Evolutionary conservation across 2,329 filamentous ascomycete genomes (phyloP).

Genomic region (Diaporthe ilicicola): DNA sequence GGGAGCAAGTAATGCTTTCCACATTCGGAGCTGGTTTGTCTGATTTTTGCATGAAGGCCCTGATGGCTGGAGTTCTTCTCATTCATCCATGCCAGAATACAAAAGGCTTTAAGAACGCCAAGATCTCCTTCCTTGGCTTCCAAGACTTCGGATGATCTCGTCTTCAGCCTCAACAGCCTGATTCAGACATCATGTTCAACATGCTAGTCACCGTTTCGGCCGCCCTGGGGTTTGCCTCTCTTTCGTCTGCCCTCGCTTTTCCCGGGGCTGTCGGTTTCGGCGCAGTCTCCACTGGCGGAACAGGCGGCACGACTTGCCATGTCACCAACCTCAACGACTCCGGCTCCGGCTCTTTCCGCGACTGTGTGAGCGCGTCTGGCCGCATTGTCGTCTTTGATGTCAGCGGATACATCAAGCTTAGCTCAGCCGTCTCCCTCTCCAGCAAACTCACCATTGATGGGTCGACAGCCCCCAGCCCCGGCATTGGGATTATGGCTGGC

Average conservation of each 20-base stretch:
- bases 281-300: conserved; percentile 53
- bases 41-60: not conserved
- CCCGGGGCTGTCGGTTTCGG: conserved; percentile 58
- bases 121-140: not conserved
- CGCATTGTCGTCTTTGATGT: conserved; percentile 55
- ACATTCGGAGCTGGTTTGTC: not conserved
- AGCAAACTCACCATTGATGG: conserved; percentile 55
- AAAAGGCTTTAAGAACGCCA: conserved; percentile 4
- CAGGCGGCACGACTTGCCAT: conserved; percentile 51
- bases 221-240: conserved; percentile 8
- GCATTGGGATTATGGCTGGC: conserved; percentile 43
- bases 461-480: conserved; percentile 52
- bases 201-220: not conserved
- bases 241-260: conserved; percentile 44
- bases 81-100: not conserved
- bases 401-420: conserved; percentile 54
- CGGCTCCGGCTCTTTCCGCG: conserved; percentile 55
- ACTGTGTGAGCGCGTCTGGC: conserved; percentile 52
- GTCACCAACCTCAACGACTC: conserved; percentile 55
- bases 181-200: not conserved
- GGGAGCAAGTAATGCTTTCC: not conserved
- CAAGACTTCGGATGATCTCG: conserved; percentile 17
- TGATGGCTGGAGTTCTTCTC: not conserved
- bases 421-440: conserved; percentile 50
- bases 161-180: not conserved